These are phyloP conservation scores for Moricandia moricandioides DNA, from an alignment of 345 rosid species.

Conservation along the genomic window DNA sequence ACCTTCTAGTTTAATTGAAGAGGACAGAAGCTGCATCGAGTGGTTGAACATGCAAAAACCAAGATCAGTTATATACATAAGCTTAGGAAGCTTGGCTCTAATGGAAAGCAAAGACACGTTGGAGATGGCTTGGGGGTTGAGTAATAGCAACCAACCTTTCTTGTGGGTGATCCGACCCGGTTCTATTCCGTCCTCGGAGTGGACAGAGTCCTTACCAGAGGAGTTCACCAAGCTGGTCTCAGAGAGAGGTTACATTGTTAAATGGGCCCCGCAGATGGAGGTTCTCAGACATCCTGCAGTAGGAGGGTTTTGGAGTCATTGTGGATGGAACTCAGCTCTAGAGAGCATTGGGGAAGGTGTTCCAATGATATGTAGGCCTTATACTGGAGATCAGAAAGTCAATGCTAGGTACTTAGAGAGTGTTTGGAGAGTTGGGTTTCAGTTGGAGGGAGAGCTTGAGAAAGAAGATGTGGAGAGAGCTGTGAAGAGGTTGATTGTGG, in stretches of 20 bases:
- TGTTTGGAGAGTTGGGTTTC: constrained; percentile 44
- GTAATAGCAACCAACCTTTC: constrained; percentile 44
- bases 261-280: constrained; percentile 55
- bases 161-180: constrained; percentile 52
- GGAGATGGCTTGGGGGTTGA: constrained; percentile 44
- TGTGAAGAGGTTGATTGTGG: constrained; percentile 35
- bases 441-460: constrained; percentile 36
- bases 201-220: constrained; percentile 35
- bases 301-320: constrained; percentile 52
- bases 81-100: constrained; percentile 58
- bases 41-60: constrained; percentile 48
- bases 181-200: constrained; percentile 20
- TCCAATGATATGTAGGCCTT: constrained; percentile 49
- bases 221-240: constrained; percentile 30
- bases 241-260: constrained; percentile 41
- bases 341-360: constrained; percentile 54
- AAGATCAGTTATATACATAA: constrained; percentile 53
- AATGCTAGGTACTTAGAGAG: constrained; percentile 41
- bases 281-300: constrained; percentile 49
- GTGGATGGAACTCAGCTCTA: constrained; percentile 51
- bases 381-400: constrained; percentile 40
- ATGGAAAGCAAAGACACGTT: constrained; percentile 24
- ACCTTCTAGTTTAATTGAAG: constrained; percentile 38
- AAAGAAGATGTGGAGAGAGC: constrained; percentile 31
- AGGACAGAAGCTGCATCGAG: constrained; percentile 45